These are phyloP conservation scores for Akanthomyces dipterigenus DNA, from an alignment of 2,329 filamentous ascomycete genomes.

Conservation along the genomic window DNA sequence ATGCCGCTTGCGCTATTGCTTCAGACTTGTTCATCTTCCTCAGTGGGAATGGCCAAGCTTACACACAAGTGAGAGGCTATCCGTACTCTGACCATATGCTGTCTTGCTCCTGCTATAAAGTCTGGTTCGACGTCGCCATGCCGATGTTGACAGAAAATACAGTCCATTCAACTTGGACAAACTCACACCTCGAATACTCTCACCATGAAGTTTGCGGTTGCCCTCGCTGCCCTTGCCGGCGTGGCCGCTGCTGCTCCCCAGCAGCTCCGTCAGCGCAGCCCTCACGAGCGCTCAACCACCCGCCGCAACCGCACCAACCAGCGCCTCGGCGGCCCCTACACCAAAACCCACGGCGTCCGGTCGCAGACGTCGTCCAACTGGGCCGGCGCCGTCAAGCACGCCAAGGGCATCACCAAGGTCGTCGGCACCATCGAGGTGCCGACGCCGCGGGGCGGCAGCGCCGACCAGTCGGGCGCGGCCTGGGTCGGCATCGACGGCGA, in stretches of 20 bases:
- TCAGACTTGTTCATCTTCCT: neutral
- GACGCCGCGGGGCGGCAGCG: neutral
- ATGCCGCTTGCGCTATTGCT: neutral
- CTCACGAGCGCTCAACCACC: neutral
- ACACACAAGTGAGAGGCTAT: neutral
- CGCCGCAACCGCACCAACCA: neutral
- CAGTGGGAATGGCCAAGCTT: neutral
- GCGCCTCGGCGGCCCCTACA: neutral
- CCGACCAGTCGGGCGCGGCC: conserved; percentile 19
- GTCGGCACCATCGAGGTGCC: neutral
- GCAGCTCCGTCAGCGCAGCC: neutral
- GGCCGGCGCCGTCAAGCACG: neutral
- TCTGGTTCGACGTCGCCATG: neutral
- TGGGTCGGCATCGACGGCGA: conserved; percentile 38
- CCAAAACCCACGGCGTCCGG: neutral
- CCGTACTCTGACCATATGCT: neutral
- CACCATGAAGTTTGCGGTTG: neutral
- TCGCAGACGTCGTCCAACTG: neutral
- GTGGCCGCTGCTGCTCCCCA: neutral
- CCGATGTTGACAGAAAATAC: neutral
- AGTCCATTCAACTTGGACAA: no score
- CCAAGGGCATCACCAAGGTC: neutral
- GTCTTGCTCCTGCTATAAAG: neutral
- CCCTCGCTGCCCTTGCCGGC: neutral
- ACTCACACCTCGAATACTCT: neutral